Evolutionary conservation across 768 basidiomycete genomes (phyloP), one percentile per base, ranked within the genome.

Genomic region (Kockovaella imperatae): DNA sequence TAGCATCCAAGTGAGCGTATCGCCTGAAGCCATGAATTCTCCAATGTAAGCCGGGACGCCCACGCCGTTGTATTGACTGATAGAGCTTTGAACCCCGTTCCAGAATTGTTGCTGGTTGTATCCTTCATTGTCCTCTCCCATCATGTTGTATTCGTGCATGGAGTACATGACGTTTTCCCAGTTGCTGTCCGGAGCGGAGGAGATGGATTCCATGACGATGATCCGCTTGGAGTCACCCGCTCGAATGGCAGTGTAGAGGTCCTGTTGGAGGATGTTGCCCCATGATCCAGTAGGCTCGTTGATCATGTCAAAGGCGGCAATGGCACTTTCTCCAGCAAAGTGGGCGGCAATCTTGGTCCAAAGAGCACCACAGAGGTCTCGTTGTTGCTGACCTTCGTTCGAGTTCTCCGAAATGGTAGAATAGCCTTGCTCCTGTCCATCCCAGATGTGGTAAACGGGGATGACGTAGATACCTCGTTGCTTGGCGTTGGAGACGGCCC

Each of bases 121-220:
- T 15, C 41, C 23, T 26, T 46, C 42, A 50, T 62, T 53, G 26
- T 40, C 18, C 40, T 42, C 52, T 13, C 46, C 56, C 64, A 66
- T 66, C 59, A 65, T 59, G 41, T 49, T 36, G 56, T 66, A 66
- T 45, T 66, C 64, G 58, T 66, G 64, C 51, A 59, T 54, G 5
- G 56, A 57, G 60, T 66, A 66, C 26, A 61, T 50, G 53, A 66
- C 58, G 56, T 66, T 62, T 46, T 57, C 62, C 64, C 64, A 66
- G 32, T 57, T 58, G 52, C 57, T 58, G 11, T 54, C 40, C 20
- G 64, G 64, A 47, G 62, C 47, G 50, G 60, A 57, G 13, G 49
- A 51, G 56, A 66, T 62, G 13, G 55, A 57, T 26, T 61, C 63
- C 53, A 52, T 53, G 48, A 66, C 52, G 54, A 66, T 56, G 54